Evolutionary conservation across 805 yeast species (phyloP).

Genomic region (Debaryomyces prosopidis): DNA sequence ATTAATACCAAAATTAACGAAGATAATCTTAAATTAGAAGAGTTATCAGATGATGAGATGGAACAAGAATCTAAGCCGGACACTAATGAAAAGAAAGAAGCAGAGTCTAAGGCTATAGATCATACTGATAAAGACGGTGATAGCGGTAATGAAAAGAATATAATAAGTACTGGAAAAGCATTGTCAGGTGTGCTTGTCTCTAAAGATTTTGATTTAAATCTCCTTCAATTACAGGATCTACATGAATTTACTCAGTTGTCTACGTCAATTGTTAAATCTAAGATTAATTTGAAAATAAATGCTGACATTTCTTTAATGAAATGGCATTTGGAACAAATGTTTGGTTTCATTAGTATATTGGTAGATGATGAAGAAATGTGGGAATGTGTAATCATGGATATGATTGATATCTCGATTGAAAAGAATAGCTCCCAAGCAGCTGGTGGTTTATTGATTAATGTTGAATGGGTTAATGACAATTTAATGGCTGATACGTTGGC

Average conservation of each 20-base stretch:
- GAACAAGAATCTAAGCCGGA: constrained; percentile 8
- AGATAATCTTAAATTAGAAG: constrained; percentile 35
- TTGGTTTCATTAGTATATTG: constrained; percentile 73
- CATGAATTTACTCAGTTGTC: constrained; percentile 86
- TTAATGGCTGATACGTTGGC: constrained; percentile 87
- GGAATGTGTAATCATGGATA: constrained; percentile 47
- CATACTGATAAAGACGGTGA: constrained; percentile 3
- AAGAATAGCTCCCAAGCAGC: constrained; percentile 14
- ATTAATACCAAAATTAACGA: constrained; percentile 58
- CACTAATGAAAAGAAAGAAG: constrained; percentile 7
- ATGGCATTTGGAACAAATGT: constrained; percentile 95
- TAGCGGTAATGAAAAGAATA: constrained; percentile 9
- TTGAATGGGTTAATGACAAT: constrained; percentile 89
- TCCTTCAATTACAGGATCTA: constrained; percentile 82
- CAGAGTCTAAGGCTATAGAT: constrained; percentile 5
- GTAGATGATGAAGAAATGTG: constrained; percentile 52
- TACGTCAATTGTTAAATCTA: constrained; percentile 80
- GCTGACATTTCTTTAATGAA: constrained; percentile 78
- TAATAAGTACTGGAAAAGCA: constrained; percentile 29
- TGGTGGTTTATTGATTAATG: constrained; percentile 49
- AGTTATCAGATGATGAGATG: constrained; percentile 18
- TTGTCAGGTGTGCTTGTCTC: constrained; percentile 87
- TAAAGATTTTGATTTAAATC: constrained; percentile 82
- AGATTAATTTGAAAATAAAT: constrained; percentile 74
- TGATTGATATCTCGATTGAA: constrained; percentile 46